Base-by-base conservation (phyloP, 2,329 filamentous ascomycete species). In the Aureobasidium sp. region DNA sequence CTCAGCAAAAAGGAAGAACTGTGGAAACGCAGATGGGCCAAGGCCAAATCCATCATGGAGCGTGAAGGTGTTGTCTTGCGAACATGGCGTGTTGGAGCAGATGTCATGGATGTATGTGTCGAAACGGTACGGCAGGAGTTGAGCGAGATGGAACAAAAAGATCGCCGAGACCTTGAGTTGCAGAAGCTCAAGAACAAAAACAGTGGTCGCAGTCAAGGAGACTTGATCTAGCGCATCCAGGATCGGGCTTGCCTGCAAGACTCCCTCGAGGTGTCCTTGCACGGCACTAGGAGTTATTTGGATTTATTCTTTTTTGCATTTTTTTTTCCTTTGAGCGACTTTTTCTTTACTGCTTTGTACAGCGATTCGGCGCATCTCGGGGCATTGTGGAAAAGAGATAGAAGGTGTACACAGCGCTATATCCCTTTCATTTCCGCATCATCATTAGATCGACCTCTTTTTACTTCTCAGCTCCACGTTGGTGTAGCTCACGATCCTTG, bases 21-120 rank as follows among this genome's bases (percentile, higher is more conserved):
- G 42, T 93, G 87, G 88, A 74, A 77, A 57, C 77, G 83, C 53
- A 72, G 88, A 35, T 79, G 87, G 71, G 77, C 77, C 37, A 72
- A 79, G 39, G 86, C 87, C 3, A 81, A 85, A 58, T 72, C 74
- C 37, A 71, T 81, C 25, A 73, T 91, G 8, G 79, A 80, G n/a
- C 71, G 74, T 4, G 72, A 82, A 34, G 84, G 84, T 3, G 84
- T 93, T 1, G 71, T 77, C 58, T 65, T 93, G 30, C 80, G 86
- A 58, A 88, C 79, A 17, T 93, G 88, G 88, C 76, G 85, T 37
- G 78, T 77, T 10, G 88, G 88, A 0, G 73, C 76, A 24, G 88
- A 93, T 70, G 84, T 88, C 6, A 74, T 80, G 53, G 73, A 74
- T 1, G 84, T 87, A 66, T 83, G 85, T 2, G 74, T 83, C 50